Conservation (phyloP, 2,329 filamentous ascomycete species). For the Pseudohalonectria lignicola region DNA sequence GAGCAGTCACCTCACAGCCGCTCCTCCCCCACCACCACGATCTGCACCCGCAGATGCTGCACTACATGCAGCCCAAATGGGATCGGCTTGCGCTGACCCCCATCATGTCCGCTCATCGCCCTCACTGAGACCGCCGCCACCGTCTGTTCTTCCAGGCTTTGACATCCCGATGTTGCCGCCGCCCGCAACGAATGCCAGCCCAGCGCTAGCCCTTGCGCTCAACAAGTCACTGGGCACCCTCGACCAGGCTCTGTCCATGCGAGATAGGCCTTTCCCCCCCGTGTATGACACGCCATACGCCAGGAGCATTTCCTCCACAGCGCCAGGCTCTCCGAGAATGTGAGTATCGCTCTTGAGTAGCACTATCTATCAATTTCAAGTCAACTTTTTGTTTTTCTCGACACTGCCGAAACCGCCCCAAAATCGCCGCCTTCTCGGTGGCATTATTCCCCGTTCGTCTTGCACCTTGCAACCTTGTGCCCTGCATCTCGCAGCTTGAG, state of each 20-base stretch:
- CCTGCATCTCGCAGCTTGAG: no score
- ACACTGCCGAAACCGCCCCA: no score
- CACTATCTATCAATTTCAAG: slow-evolving; percentile 1
- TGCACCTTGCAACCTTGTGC: no score
- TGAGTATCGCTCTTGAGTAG: slow-evolving; percentile 24
- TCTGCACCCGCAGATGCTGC: slow-evolving; percentile 1
- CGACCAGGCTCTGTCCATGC: slow-evolving; percentile 17
- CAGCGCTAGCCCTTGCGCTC: slow-evolving; percentile 15
- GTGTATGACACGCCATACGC: slow-evolving; percentile 43
- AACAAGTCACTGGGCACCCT: slow-evolving; percentile 28
- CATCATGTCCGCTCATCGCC: no score
- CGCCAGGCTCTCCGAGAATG: slow-evolving; percentile 48
- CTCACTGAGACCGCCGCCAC: slow-evolving; percentile 7
- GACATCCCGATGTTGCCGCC: slow-evolving; percentile 10
- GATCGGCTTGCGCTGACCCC: no score
- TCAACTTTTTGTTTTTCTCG: no score
- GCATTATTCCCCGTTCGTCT: no score
- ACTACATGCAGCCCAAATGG: no score
- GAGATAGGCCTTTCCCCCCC: slow-evolving; percentile 16
- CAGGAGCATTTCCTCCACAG: slow-evolving; percentile 46
- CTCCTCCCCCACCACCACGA: slow-evolving; percentile 13
- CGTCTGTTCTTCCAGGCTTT: slow-evolving; percentile 14
- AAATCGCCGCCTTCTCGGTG: no score
- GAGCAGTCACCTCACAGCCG: slow-evolving; percentile 24
- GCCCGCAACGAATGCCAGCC: neutral